A percentile compares a stretch with the other conserved stretches of the same genome.
Evolutionary conservation across 306 rosid genomes (phyloP).

Genomic region (Corylus americana): DNA sequence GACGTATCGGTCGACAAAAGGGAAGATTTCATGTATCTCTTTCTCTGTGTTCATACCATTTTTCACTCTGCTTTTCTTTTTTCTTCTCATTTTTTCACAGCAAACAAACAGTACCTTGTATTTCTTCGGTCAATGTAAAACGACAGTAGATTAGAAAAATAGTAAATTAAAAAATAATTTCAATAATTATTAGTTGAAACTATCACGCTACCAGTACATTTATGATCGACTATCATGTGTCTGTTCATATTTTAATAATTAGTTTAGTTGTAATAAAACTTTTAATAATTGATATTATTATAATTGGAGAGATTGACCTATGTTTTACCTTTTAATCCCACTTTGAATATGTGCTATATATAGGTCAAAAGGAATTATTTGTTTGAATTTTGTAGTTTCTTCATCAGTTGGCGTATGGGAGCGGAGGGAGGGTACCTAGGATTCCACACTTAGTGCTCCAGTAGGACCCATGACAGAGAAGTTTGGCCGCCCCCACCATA

Average conservation of each 20-base stretch:
- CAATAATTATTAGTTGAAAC: no score
- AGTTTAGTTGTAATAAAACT: no score
- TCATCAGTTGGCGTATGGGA: background rate
- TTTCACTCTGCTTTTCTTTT: background rate
- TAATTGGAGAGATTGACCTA: slow-evolving; percentile 40
- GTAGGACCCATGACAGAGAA: slow-evolving; percentile 53
- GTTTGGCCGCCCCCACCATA: slow-evolving; percentile 12
- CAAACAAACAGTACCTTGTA: background rate
- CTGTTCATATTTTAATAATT: no score
- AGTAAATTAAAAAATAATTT: no score
- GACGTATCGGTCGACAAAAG: slow-evolving; percentile 89
- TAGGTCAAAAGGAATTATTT: slow-evolving; percentile 32
- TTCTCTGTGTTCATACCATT: slow-evolving; percentile 25
- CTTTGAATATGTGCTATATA: background rate
- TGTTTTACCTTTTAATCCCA: slow-evolving; percentile 10
- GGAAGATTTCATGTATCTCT: slow-evolving; percentile 55
- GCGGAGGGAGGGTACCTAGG: slow-evolving; percentile 41
- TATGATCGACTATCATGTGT: no score
- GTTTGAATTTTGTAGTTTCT: slow-evolving; percentile 3
- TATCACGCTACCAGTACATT: no score
- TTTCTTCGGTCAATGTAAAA: slow-evolving; percentile 29
- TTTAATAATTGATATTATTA: background rate
- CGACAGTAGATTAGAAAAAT: no score
- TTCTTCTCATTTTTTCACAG: background rate
- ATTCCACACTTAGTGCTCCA: slow-evolving; percentile 56